Evolutionary conservation across 495 filamentous ascomycete species (phyloP), one percentile per base, ranked within the genome.

Genomic region (Aspergillus wentii): DNA sequence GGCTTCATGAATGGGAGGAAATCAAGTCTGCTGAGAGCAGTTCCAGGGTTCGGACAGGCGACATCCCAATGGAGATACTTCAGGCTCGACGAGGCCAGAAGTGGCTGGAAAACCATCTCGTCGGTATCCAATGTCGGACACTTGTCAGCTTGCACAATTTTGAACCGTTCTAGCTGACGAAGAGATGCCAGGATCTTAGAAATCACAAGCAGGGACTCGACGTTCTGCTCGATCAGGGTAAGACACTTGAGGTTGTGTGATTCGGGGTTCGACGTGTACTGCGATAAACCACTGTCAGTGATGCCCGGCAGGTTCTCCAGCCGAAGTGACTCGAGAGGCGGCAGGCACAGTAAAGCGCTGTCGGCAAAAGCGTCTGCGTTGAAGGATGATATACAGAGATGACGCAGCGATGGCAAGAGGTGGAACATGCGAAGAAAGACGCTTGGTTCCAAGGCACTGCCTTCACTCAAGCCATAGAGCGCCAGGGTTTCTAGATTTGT

Each of bases 41-140:
- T 60, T 32, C 49, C 56, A 15, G 65, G 55, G 17, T 69, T 58
- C 10, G 68, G 68, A 31, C 64, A 62, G 1, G 82, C 75, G 17
- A 90, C 75, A 49, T 94, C 86, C 90, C 90, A 92, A 61, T 92
- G 86, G 10, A 92, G 63, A 35, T 76, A 78, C 40, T 77, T 64
- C 1, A 94, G 71, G 14, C 71, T 77, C 1, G 61, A 55, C 1
- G 82, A 90, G 2, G 82, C 82, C 5, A 95, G 66, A 40, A 87
- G 78, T 0, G 83, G 84, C 27, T 74, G 69, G 60, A 80, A 80
- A 25, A 85, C 70, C 33, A 82, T 76, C 17, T 62, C 52, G 32
- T 79, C 80, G 3, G 59, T 49, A 0, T 80, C 71, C 40, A 88
- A 65, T 3, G 67, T 66, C 1, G 83, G 84, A 2, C 75, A 73